phyloP scores from a whole-genome alignment of 345 rosid species.

The Eucalyptus melliodora region DNA sequence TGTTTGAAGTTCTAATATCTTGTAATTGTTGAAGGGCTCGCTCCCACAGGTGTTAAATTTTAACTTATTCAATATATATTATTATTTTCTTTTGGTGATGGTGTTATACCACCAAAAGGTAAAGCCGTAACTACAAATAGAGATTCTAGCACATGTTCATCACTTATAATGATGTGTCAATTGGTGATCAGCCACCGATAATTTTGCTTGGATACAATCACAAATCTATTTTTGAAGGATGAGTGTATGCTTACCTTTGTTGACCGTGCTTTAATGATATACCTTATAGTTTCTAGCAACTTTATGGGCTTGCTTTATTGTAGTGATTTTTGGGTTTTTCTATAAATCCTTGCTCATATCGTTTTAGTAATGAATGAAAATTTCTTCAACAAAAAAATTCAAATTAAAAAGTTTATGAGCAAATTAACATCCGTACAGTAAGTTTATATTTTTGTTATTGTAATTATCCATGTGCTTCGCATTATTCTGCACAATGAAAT shows the following conservation, averaged over 20 bases:
- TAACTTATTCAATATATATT: no score
- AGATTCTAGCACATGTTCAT: background rate
- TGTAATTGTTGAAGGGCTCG: background rate
- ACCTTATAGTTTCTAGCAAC: background rate
- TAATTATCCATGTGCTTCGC: background rate
- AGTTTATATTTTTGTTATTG: background rate
- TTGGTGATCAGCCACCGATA: rapidly evolving
- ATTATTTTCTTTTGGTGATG: rapidly evolving
- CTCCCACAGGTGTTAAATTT: background rate
- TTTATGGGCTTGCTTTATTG: background rate
- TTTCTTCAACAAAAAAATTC: no score
- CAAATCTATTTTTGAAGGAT: background rate
- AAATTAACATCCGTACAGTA: background rate
- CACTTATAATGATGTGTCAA: background rate
- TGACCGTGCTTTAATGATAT: no score
- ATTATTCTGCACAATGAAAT: background rate
- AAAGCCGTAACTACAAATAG: rapidly evolving
- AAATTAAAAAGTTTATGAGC: rapidly evolving
- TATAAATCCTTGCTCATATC: no score
- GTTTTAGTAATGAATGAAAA: background rate
- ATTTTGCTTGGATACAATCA: background rate
- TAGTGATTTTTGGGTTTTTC: background rate
- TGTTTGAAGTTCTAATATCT: background rate
- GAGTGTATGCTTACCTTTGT: background rate
- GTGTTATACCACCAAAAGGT: rapidly evolving